Conservation (phyloP, 768 basidiomycete species). For the Lactifluus echinatus region DNA sequence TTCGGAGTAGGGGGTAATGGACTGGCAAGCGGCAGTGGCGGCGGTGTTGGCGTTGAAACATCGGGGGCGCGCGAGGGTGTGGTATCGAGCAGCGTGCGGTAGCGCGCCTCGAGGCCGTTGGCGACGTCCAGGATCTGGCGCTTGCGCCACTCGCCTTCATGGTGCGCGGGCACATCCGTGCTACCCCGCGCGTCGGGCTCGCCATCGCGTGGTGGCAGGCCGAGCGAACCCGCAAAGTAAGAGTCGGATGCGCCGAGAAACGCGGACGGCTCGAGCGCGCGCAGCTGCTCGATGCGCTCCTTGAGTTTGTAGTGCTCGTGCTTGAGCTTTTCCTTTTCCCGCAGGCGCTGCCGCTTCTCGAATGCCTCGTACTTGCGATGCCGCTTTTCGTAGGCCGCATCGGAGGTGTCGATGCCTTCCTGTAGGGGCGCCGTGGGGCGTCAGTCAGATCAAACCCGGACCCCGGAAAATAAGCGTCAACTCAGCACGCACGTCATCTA, state of each 20-base stretch:
- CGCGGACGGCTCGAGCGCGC: constrained; percentile 59
- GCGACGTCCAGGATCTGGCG: constrained; percentile 70
- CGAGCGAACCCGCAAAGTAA: constrained; percentile 35
- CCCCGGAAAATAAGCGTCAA: neutral
- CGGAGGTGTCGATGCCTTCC: constrained; percentile 61
- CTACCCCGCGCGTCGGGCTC: constrained; percentile 1
- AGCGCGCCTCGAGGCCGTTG: constrained; percentile 57
- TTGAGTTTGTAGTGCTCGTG: constrained; percentile 89
- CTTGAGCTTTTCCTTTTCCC: constrained; percentile 88
- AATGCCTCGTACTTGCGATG: constrained; percentile 83
- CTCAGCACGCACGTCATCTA: constrained; percentile 54
- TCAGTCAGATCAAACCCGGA: constrained; percentile 13
- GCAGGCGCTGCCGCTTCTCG: constrained; percentile 75
- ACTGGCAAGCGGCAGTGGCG: neutral
- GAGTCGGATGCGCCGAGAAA: constrained; percentile 57
- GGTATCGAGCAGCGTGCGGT: constrained; percentile 57
- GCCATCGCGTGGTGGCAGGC: constrained; percentile 33
- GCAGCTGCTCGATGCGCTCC: constrained; percentile 79
- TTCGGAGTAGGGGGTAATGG: neutral
- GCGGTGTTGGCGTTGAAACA: constrained; percentile 2
- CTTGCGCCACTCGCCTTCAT: constrained; percentile 67
- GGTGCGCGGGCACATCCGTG: constrained; percentile 22
- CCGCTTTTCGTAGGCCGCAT: constrained; percentile 70
- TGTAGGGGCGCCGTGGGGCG: constrained; percentile 25
- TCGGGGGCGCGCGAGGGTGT: constrained; percentile 33